A percentile compares a stretch with the other conserved stretches of the same genome.
Conservation (phyloP, 345 rosid genomes). For the Dovyalis caffra region DNA sequence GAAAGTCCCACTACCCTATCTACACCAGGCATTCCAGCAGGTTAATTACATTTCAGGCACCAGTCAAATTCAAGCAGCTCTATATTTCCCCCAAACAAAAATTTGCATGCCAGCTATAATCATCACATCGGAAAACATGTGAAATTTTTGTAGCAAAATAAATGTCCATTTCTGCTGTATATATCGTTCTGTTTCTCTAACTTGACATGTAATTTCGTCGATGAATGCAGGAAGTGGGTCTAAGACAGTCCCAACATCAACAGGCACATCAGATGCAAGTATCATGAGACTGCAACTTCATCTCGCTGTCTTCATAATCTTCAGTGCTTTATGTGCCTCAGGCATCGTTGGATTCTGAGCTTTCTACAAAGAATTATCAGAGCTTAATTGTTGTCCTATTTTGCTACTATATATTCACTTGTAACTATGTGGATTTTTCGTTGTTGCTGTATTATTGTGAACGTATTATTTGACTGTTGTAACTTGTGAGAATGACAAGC, state of each 20-base stretch:
- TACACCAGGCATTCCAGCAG: slow-evolving; percentile 23
- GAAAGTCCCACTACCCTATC: slow-evolving; percentile 21
- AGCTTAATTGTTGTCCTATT: neutral
- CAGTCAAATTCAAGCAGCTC: neutral
- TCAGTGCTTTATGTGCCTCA: slow-evolving; percentile 11
- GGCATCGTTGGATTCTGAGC: slow-evolving; percentile 5
- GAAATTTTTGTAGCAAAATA: neutral
- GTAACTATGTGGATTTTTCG: neutral
- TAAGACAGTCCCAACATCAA: slow-evolving; percentile 31
- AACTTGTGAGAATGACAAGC: neutral
- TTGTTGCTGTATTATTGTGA: neutral
- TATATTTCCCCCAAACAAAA: neutral
- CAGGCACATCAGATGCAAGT: slow-evolving; percentile 24
- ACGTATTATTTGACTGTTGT: neutral
- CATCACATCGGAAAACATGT: neutral
- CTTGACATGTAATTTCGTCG: neutral
- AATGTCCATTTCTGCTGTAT: neutral
- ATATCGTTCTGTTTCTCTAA: neutral
- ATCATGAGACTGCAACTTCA: slow-evolving; percentile 7
- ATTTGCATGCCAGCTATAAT: neutral
- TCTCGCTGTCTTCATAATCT: neutral
- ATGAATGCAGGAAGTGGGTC: slow-evolving; percentile 36
- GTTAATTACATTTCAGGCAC: slow-evolving; percentile 10
- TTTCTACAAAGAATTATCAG: neutral
- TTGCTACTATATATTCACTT: neutral